phyloP scores from a whole-genome alignment of 139 green algal genomes.

The Cymbomonas tetramitiformis region DNA sequence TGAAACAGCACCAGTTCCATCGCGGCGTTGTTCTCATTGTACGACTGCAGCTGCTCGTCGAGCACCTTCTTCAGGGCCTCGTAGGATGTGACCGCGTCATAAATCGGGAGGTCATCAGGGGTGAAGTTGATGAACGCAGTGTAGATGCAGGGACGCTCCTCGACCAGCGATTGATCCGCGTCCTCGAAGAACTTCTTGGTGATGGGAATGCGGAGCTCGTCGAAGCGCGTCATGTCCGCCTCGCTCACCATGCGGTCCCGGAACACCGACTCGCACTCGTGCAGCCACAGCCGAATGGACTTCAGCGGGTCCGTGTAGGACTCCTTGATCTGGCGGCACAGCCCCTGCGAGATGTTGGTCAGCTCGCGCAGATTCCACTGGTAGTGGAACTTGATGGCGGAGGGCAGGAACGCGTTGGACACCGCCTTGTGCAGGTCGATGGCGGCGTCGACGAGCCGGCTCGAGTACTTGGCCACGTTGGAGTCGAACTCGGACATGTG shows the following conservation, averaged over 20 bases:
- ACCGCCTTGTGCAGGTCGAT: conserved; percentile 61
- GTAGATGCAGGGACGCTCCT: conserved; percentile 44
- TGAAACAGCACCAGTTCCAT: conserved; percentile 78
- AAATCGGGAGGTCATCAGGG: conserved; percentile 39
- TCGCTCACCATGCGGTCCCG: conserved; percentile 64
- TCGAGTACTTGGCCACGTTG: conserved; percentile 43
- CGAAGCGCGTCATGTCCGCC: conserved; percentile 54
- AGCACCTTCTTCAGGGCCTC: conserved; percentile 48
- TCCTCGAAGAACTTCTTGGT: conserved; percentile 59
- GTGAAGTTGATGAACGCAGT: conserved; percentile 29
- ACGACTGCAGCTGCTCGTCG: conserved; percentile 63
- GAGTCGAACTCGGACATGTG: conserved; percentile 49
- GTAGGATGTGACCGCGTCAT: conserved; percentile 27
- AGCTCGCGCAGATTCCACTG: conserved; percentile 81
- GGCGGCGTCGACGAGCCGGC: conserved; percentile 62
- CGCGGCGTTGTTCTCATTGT: conserved; percentile 68
- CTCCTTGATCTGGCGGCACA: conserved; percentile 63
- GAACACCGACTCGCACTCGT: conserved; percentile 73
- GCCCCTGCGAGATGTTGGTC: conserved; percentile 58
- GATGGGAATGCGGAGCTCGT: conserved; percentile 42
- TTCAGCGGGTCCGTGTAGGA: conserved; percentile 42
- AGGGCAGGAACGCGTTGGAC: conserved; percentile 65
- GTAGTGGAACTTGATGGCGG: conserved; percentile 78
- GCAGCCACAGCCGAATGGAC: conserved; percentile 58
- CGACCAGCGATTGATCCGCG: conserved; percentile 34